Conservation (phyloP, 805 yeast genomes). For the Candida mattraensis region DNA sequence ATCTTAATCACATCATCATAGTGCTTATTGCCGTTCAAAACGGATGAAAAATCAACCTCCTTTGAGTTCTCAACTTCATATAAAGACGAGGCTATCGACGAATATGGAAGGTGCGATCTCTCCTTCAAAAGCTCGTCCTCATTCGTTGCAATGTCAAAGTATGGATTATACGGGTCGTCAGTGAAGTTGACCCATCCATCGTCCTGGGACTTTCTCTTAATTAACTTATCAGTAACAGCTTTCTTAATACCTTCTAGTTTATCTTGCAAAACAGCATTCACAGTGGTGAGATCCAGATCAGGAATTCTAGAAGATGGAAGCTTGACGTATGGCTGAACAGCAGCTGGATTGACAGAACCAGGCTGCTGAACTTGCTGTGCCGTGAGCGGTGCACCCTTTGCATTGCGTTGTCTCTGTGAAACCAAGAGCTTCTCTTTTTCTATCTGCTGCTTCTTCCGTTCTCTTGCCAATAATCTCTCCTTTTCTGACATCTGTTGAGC, state of each 20-base stretch:
- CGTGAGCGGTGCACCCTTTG: constrained; percentile 19
- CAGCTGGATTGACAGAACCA: constrained; percentile 29
- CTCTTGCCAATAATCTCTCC: constrained; percentile 20
- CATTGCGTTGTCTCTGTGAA: constrained; percentile 26
- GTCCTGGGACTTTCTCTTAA: constrained; percentile 66
- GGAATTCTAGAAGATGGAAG: constrained; percentile 91
- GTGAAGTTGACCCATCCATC: constrained; percentile 80
- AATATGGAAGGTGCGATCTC: constrained; percentile 69
- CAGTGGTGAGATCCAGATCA: constrained; percentile 84
- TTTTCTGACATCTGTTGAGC: constrained; percentile 18
- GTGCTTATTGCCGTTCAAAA: constrained; percentile 47
- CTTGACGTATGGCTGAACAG: constrained; percentile 77
- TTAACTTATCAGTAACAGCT: constrained; percentile 84
- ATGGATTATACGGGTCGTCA: constrained; percentile 83
- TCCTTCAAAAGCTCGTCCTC: constrained; percentile 45
- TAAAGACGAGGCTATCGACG: constrained; percentile 70
- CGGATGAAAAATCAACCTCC: constrained; percentile 45
- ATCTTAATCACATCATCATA: constrained; percentile 35
- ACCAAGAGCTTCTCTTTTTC: constrained; percentile 23
- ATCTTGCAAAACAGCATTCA: constrained; percentile 68
- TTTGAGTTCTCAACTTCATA: constrained; percentile 66
- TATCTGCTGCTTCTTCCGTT: constrained; percentile 19
- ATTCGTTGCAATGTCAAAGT: constrained; percentile 64
- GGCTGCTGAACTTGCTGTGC: constrained; percentile 24
- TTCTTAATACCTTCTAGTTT: constrained; percentile 75